Evolutionary conservation across 2,329 filamentous ascomycete species (phyloP).

Genomic region (Chaetomium strumarium): DNA sequence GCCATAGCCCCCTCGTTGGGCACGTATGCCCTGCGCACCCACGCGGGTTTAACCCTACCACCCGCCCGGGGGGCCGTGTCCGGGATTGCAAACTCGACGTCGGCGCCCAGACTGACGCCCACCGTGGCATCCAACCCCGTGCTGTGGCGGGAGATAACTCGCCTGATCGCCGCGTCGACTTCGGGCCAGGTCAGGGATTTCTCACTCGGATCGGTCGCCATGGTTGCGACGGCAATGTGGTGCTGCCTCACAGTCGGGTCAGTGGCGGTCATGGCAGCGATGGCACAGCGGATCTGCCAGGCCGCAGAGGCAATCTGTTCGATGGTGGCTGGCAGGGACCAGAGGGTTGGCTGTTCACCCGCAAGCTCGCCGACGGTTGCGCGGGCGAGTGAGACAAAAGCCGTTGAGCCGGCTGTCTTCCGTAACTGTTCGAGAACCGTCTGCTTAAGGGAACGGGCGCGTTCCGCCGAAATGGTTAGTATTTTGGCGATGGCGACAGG

Average conservation of each 20-base stretch:
- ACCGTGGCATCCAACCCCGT: conserved; percentile 10
- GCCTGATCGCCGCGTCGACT: neutral
- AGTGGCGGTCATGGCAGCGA: too few relatives aligned
- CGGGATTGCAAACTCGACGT: conserved; percentile 10
- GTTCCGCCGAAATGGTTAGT: neutral
- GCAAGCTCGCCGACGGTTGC: too few relatives aligned
- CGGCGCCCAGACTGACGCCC: neutral
- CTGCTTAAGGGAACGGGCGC: neutral
- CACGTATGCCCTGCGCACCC: conserved; percentile 9
- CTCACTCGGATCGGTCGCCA: neutral
- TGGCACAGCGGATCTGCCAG: too few relatives aligned
- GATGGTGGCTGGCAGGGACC: too few relatives aligned
- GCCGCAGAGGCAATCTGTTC: too few relatives aligned
- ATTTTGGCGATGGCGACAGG: conserved; percentile 1
- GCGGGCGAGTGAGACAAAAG: neutral
- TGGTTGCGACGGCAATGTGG: neutral
- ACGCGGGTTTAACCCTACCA: neutral
- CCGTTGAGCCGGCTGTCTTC: neutral
- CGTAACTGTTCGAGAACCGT: neutral
- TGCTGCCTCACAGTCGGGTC: too few relatives aligned
- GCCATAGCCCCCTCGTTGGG: conserved; percentile 1
- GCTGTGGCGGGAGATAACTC: neutral
- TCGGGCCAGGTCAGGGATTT: neutral
- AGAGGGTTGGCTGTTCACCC: too few relatives aligned
- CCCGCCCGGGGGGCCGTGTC: too few relatives aligned